Conservation (phyloP, 192 early-diverging fungal genomes). For the Powellomyces hirtus region DNA sequence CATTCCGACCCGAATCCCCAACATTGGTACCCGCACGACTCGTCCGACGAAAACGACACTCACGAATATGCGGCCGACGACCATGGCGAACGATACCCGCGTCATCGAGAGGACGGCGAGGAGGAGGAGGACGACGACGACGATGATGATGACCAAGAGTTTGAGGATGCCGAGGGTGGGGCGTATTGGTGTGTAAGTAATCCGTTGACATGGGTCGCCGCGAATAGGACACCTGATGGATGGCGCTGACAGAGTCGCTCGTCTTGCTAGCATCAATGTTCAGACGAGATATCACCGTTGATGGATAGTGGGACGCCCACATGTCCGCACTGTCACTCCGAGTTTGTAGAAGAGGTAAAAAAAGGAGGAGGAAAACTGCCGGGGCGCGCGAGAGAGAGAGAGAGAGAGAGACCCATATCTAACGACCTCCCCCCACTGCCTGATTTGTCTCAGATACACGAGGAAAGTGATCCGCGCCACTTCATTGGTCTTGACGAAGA, state of each 20-base stretch:
- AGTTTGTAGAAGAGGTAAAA: conserved; percentile 92
- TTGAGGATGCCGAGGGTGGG: background rate
- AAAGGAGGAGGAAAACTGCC: too few species aligned
- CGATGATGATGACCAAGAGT: background rate
- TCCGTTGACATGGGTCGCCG: too few species aligned
- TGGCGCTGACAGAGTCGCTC: too few species aligned
- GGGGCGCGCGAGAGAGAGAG: too few species aligned
- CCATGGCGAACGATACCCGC: background rate
- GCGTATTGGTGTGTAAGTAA: background rate
- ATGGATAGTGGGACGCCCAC: conserved; percentile 73
- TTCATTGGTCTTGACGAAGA: conserved; percentile 13
- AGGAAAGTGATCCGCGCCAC: conserved; percentile 20
- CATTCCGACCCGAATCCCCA: too few species aligned
- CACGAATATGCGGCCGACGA: background rate
- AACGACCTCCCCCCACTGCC: background rate
- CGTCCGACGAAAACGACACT: too few species aligned
- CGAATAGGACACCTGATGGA: too few species aligned
- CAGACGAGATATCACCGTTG: conserved; percentile 57
- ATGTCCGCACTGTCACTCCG: conserved; percentile 70
- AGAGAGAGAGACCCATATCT: conserved; percentile 28
- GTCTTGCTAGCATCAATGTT: conserved; percentile 68
- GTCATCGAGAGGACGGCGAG: background rate
- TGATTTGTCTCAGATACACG: conserved; percentile 20
- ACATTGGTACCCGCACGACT: too few species aligned
- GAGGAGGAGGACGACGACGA: background rate